Evolutionary conservation across 1,284 basidiomycete species (phyloP), one percentile per base, ranked within the genome.

Genomic region (Cutaneotrichosporon arboriforme): DNA sequence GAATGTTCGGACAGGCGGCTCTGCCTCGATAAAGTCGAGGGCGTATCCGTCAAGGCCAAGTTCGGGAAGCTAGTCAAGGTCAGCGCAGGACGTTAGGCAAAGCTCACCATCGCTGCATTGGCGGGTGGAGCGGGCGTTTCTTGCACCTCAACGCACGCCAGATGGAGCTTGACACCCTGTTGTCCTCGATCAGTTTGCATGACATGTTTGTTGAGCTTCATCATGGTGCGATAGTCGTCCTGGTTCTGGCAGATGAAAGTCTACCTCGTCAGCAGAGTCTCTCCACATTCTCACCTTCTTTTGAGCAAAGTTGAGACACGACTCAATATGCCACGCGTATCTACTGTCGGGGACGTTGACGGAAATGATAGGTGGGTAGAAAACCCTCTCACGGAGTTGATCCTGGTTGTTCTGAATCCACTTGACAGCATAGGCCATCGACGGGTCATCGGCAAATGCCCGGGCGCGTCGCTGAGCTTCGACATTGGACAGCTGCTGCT

Each of bases 201-300:
- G 1, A 20, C 20, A 64, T 86, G 85, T 62, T 87, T 86, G 60
- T 90, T 79, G 31, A 83, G 74, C 34, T 76, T 73, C 60, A 87
- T 85, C 43, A 92, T 76, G 1, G 78, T 76, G 50, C 85, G 79
- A 54, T 89, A 89, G 68, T 98, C 94, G 35, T 88, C 86, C 53
- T 86, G 81, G 59, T 83, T 86, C 69, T 93, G 87, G 34, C 85
- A 84, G 4, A 98, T 84, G 69, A 98, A 87, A 0, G 85, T 90
- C 88, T 94, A n/a, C n/a, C n/a, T n/a, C n/a, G n/a, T n/a, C n/a
- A n/a, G n/a, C n/a, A n/a, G n/a, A n/a, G n/a, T n/a, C n/a, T n/a
- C n/a, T n/a, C n/a, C n/a, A n/a, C n/a, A n/a, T n/a, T n/a, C 76
- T 35, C 40, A 88, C 91, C 78, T 80, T 84, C 51, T 91, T 65